Evolutionary conservation across 345 rosid genomes (phyloP).

Genomic region (Chamaenerion angustifolium): DNA sequence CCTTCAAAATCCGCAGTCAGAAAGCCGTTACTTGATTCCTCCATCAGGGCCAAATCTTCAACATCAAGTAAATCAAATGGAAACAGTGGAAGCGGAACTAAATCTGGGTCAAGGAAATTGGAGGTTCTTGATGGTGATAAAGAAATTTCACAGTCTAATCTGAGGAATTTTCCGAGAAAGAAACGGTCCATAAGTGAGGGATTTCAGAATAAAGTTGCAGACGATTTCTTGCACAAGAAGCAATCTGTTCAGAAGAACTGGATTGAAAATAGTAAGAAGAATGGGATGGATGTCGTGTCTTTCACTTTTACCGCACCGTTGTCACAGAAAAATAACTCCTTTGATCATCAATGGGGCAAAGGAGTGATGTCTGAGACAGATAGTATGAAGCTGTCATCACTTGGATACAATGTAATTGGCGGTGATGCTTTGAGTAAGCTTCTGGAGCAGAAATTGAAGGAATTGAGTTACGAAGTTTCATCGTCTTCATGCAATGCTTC

Average conservation of each 20-base stretch:
- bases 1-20: conserved; percentile 20
- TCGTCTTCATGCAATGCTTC: conserved; percentile 32
- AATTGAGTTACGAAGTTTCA: conserved; percentile 41
- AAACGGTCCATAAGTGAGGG: conserved; percentile 48
- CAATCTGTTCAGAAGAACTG: conserved; percentile 22
- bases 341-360: conserved; percentile 28
- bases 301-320: conserved; percentile 75
- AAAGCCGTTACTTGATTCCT: conserved; percentile 17
- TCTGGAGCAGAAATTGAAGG: conserved; percentile 76
- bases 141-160: conserved; percentile 20
- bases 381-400: conserved; percentile 29
- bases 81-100: conserved; percentile 12
- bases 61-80: conserved; percentile 21
- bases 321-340: conserved; percentile 26
- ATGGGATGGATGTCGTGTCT: conserved; percentile 66
- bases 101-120: conserved; percentile 45
- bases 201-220: conserved; percentile 21
- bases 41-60: conserved; percentile 8
- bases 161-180: conserved; percentile 39
- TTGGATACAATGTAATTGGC: conserved; percentile 47
- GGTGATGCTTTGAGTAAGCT: conserved; percentile 75
- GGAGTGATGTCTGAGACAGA: conserved; percentile 35
- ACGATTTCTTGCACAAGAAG: conserved; percentile 17
- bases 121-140: conserved; percentile 24
- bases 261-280: conserved; percentile 46